Conservation (phyloP, 192 early-diverging fungal genomes). For the Obelidium mucronatum region DNA sequence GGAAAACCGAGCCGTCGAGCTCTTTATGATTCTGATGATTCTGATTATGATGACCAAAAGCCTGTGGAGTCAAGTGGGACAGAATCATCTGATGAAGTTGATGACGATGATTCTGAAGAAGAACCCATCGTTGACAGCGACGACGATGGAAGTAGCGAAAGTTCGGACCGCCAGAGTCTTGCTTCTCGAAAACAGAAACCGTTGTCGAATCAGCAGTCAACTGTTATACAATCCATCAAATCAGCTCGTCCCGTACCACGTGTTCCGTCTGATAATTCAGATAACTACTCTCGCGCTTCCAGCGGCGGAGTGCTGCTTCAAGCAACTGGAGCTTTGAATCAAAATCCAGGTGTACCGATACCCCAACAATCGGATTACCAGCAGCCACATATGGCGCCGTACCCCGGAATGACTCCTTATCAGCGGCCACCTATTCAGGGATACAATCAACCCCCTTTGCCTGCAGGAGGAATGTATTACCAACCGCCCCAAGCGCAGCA, state of each 20-base stretch:
- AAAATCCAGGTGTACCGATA: background rate
- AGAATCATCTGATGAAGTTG: slow-evolving; percentile 7
- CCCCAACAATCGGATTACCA: background rate
- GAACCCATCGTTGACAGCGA: background rate
- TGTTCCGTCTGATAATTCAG: slow-evolving; percentile 12
- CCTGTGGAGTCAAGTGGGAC: slow-evolving; percentile 1
- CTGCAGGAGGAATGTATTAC: background rate
- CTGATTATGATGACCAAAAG: slow-evolving; percentile 3
- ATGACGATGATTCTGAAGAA: background rate
- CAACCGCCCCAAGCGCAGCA: background rate
- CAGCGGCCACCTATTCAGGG: background rate
- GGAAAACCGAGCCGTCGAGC: background rate
- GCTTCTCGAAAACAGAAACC: slow-evolving; percentile 21
- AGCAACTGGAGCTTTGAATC: background rate
- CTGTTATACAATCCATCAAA: slow-evolving; percentile 3
- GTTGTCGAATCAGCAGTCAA: slow-evolving; percentile 20
- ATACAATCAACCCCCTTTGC: background rate
- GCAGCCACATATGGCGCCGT: background rate
- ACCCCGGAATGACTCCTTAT: background rate
- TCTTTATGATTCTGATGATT: slow-evolving; percentile 16
- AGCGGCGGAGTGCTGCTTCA: slow-evolving; percentile 25
- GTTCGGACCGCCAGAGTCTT: slow-evolving; percentile 25
- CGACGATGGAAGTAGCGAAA: background rate
- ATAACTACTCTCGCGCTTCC: slow-evolving; percentile 27
- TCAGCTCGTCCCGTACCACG: background rate